phyloP scores from a whole-genome alignment of 2,329 filamentous ascomycete genomes.

The Ophiostoma sp. region DNA sequence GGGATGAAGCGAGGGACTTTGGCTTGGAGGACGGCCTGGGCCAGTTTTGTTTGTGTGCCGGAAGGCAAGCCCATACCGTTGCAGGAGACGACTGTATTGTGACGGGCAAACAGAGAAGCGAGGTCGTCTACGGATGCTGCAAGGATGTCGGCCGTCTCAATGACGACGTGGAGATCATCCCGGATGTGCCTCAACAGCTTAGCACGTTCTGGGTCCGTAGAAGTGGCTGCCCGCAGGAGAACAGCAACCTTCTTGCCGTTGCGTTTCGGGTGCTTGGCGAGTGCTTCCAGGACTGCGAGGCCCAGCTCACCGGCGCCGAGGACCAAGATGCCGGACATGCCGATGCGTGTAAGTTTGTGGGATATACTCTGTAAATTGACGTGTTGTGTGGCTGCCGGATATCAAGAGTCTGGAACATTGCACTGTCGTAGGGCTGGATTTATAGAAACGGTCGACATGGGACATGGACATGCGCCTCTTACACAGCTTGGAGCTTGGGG shows the following conservation, averaged over 20 bases:
- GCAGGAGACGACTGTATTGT: slow-evolving; percentile 59
- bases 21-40: slow-evolving; percentile 43
- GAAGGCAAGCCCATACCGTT: slow-evolving; percentile 59
- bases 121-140: slow-evolving; percentile 41
- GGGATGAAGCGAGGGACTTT: slow-evolving; percentile 58
- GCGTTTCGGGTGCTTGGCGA: slow-evolving; percentile 10
- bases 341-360: neutral
- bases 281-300: neutral
- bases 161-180: slow-evolving; percentile 40
- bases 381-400: too few relatives aligned
- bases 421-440: too few relatives aligned
- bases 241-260: neutral
- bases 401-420: too few relatives aligned
- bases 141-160: slow-evolving; percentile 50
- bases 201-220: neutral
- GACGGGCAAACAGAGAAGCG: slow-evolving; percentile 45
- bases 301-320: slow-evolving; percentile 14
- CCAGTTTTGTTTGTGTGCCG: slow-evolving; percentile 59
- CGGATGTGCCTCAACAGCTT: slow-evolving; percentile 32
- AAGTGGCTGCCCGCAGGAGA: neutral
- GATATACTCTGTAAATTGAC: too few relatives aligned
- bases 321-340: neutral
- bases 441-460: too few relatives aligned
- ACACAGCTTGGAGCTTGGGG: too few relatives aligned
- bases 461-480: too few relatives aligned